phyloP scores from a whole-genome alignment of 345 rosid genomes.

The Microcos paniculata region DNA sequence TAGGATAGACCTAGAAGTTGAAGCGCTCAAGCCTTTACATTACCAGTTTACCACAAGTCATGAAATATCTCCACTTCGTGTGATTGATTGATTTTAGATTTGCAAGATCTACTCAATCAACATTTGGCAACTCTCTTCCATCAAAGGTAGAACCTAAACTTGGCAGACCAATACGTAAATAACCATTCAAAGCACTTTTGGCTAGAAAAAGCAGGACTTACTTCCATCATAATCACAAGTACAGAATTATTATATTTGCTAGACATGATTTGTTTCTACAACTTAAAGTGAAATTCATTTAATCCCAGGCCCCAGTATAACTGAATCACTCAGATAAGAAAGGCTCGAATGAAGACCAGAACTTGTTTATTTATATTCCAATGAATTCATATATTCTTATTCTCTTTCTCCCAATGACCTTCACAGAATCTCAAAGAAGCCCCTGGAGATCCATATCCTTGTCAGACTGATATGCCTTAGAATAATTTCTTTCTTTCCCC shows the following conservation, averaged over 20 bases:
- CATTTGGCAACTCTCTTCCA: neutral
- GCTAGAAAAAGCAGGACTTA: neutral
- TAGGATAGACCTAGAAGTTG: neutral
- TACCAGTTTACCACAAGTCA: no score
- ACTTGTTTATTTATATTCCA: neutral
- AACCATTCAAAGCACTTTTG: neutral
- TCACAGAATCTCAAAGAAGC: neutral
- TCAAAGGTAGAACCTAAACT: neutral
- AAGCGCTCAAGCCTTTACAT: neutral
- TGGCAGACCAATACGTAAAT: no score
- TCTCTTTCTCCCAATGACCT: neutral
- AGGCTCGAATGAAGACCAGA: neutral
- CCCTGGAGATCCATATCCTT: neutral
- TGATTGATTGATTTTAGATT: neutral
- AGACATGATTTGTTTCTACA: neutral
- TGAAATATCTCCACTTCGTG: no score
- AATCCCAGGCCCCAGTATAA: neutral
- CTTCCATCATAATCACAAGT: neutral
- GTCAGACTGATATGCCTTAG: neutral
- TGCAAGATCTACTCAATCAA: neutral
- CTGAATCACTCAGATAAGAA: neutral
- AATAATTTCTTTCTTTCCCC: neutral
- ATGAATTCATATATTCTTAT: neutral
- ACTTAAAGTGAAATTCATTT: neutral
- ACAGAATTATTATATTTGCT: neutral